Base-by-base conservation (phyloP, 257 asterid species). In the Jacaranda copaia region DNA sequence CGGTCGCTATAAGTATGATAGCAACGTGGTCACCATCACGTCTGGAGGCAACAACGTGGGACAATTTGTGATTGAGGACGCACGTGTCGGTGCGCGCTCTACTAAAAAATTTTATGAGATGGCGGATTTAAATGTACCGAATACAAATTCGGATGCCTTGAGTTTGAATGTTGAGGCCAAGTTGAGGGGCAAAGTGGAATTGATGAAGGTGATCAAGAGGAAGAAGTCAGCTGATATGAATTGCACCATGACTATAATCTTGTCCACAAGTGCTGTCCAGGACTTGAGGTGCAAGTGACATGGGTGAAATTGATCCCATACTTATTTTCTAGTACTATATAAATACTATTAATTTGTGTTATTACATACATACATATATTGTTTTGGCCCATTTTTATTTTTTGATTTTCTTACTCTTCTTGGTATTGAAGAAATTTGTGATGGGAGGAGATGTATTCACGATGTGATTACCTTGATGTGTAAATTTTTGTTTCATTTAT, bases 161-260 rank as follows among this genome's bases (percentile, higher is more conserved):
- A 65, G 67, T 42, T 48, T 84, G 73, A 61, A 2, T 0, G 81
- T 79, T 39, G 72, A 72, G 62, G 84, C 89, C 4, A 73, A 43
- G 56, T 9, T 89, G 68, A 86, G 82, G 14, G 95, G 95, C 1
- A 83, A 85, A 80, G 84, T 89, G 68, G 80, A 77, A 35, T 19
- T 84, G 46, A 7, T 86, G 68, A 80, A 55, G 82, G 83, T 89
- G 13, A 64, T 89, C 0, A 79, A 81, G 74, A 88, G 67, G 86
- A 81, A 39, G 58, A 86, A 81, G 80, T 6, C 58, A 3, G 91
- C 86, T 6, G 55, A 79, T 3, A 77, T 89, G 89, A 72, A 14
- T 5, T 89, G 95, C 59, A 72, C 77, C 5, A 76, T 89, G 79
- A 67, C 40, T 0, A n/a, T 88, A 14, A 81, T 81, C 56, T 72